These are phyloP conservation scores for Paecilomyces variotii DNA, from an alignment of 2,329 filamentous ascomycete species.

Conservation along the genomic window DNA sequence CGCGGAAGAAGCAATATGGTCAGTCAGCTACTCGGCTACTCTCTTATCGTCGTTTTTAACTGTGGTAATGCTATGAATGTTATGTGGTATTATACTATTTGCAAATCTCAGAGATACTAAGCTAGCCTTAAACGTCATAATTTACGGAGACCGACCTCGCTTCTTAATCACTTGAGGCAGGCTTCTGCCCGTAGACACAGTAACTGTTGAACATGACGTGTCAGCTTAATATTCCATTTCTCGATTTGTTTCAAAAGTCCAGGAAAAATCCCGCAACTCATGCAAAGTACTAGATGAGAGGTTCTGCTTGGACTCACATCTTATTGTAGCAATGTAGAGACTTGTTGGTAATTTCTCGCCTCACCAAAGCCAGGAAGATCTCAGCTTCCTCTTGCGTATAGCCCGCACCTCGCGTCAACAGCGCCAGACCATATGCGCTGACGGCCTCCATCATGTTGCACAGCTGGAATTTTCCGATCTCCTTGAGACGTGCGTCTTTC, in stretches of 20 bases:
- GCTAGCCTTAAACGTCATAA: too few species aligned
- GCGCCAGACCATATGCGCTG: conserved; percentile 2
- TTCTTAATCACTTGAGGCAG: background rate
- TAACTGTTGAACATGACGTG: background rate
- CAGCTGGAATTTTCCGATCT: conserved; percentile 1
- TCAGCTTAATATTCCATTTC: background rate
- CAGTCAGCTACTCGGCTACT: too few species aligned
- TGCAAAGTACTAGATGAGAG: background rate
- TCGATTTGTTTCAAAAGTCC: too few species aligned
- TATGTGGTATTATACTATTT: too few species aligned
- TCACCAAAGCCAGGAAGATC: conserved; percentile 3
- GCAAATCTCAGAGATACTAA: too few species aligned
- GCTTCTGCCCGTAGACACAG: conserved; percentile 3
- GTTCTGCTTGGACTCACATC: background rate
- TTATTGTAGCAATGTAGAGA: conserved; percentile 5
- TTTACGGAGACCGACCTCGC: too few species aligned
- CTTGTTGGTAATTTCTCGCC: background rate
- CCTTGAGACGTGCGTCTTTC: conserved; percentile 6
- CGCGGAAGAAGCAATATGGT: too few species aligned
- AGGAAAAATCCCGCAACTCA: background rate
- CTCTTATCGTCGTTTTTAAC: too few species aligned
- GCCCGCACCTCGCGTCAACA: conserved; percentile 1
- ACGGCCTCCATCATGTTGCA: conserved; percentile 2
- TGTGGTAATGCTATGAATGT: too few species aligned
- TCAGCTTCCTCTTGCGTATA: conserved; percentile 3